phyloP scores from a whole-genome alignment of 116 monocot genomes.

The Zostera marina region DNA sequence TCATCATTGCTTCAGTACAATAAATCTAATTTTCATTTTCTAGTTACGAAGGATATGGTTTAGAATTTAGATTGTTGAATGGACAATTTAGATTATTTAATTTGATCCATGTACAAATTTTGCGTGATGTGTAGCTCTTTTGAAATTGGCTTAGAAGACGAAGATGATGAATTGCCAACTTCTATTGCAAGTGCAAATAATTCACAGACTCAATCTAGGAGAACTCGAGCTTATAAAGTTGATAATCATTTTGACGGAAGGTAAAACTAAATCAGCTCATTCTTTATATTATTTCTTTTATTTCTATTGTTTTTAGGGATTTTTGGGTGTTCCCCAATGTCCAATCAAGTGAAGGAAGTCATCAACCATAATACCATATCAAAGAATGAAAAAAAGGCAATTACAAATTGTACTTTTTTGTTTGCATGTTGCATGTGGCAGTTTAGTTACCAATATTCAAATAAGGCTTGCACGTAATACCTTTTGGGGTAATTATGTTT shows the following conservation, averaged over 20 bases:
- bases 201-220: slow-evolving; percentile 72
- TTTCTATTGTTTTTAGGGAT: slow-evolving; percentile 6
- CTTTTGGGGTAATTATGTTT: too few relatives aligned
- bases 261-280: slow-evolving; percentile 19
- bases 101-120: not conserved
- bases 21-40: not conserved
- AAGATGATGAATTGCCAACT: slow-evolving; percentile 44
- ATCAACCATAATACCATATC: too few relatives aligned
- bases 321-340: too few relatives aligned
- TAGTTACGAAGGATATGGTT: not conserved
- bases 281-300: slow-evolving; percentile 4
- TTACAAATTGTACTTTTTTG: too few relatives aligned
- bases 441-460: too few relatives aligned
- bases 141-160: slow-evolving; percentile 37
- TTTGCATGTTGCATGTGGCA: too few relatives aligned
- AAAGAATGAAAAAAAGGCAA: not conserved
- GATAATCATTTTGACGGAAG: slow-evolving; percentile 64
- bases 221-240: slow-evolving; percentile 63
- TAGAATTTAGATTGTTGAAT: not conserved
- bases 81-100: not conserved
- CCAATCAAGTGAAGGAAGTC: too few relatives aligned
- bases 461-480: too few relatives aligned
- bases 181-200: slow-evolving; percentile 23
- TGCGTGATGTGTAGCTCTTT: slow-evolving; percentile 37
- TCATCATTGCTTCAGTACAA: not conserved